Evolutionary conservation across 2,329 filamentous ascomycete species (phyloP).

Genomic region (Stagonosporopsis rhizophila): DNA sequence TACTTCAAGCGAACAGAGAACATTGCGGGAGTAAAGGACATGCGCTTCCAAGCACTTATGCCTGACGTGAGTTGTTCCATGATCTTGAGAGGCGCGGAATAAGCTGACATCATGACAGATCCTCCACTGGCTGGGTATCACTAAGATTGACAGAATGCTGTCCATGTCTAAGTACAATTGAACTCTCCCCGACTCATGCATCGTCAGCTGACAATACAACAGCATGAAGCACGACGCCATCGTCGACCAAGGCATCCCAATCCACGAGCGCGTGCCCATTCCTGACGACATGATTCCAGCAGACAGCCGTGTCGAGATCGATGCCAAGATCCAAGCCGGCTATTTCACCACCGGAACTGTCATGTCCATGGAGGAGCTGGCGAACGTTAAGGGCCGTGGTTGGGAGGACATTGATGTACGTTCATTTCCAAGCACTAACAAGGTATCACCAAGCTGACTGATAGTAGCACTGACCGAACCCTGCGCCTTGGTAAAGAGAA

Average conservation of each 20-base stretch:
- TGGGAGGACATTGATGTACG: constrained; percentile 77
- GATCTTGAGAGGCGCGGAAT: background rate
- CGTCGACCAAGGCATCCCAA: constrained; percentile 84
- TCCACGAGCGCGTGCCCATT: constrained; percentile 87
- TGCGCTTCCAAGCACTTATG: constrained; percentile 98
- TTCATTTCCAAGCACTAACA: constrained; percentile 14
- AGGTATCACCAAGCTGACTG: constrained; percentile 32
- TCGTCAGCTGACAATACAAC: constrained; percentile 21
- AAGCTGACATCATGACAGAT: constrained; percentile 57
- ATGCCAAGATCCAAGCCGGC: constrained; percentile 95
- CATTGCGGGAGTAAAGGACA: constrained; percentile 93
- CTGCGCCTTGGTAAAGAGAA: background rate
- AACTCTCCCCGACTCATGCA: background rate
- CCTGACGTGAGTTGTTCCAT: constrained; percentile 66
- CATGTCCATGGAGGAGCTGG: constrained; percentile 85
- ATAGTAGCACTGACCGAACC: constrained; percentile 38
- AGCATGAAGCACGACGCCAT: constrained; percentile 93
- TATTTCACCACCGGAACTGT: constrained; percentile 88
- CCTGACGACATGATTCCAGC: constrained; percentile 93
- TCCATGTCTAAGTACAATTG: constrained; percentile 89
- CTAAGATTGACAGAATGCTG: constrained; percentile 97
- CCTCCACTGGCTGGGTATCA: constrained; percentile 96
- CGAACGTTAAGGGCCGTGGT: constrained; percentile 84
- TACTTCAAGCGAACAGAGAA: constrained; percentile 99
- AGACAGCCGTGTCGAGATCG: constrained; percentile 97